phyloP scores from a whole-genome alignment of 2,329 filamentous ascomycete species.

The Botrytis cinerea region DNA sequence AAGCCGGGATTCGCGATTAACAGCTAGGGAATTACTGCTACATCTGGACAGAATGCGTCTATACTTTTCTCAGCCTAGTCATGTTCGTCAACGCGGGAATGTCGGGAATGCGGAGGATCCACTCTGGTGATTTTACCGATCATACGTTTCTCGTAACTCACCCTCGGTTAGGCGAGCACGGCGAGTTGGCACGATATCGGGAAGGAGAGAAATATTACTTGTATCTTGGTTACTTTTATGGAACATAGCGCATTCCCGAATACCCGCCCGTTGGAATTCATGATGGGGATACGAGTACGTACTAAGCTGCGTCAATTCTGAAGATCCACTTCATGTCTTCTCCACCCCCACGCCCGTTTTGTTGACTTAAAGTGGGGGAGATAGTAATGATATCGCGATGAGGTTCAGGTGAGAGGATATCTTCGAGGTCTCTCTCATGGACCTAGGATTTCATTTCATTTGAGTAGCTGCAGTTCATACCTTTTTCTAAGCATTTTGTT shows the following conservation, averaged over 20 bases:
- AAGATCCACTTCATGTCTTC: neutral
- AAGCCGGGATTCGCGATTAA: neutral
- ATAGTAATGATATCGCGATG: neutral
- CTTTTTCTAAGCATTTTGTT: neutral
- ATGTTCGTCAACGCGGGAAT: neutral
- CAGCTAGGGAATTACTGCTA: neutral
- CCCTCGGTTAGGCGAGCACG: neutral
- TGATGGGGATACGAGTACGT: neutral
- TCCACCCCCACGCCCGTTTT: neutral
- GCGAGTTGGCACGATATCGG: neutral
- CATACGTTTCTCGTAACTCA: too few relatives aligned
- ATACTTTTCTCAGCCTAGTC: neutral
- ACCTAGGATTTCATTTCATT: neutral
- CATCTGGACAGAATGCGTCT: neutral
- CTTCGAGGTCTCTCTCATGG: neutral
- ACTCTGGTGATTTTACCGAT: neutral
- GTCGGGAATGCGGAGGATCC: neutral
- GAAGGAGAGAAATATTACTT: neutral
- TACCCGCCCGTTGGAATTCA: neutral
- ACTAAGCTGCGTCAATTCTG: neutral
- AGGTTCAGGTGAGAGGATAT: neutral
- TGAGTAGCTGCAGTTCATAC: neutral
- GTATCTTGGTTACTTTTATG: neutral
- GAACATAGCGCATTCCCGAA: neutral
- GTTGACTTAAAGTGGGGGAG: neutral